Evolutionary conservation across 306 rosid species (phyloP), one percentile per base, ranked within the genome.

Genomic region (Luffa aegyptiaca): DNA sequence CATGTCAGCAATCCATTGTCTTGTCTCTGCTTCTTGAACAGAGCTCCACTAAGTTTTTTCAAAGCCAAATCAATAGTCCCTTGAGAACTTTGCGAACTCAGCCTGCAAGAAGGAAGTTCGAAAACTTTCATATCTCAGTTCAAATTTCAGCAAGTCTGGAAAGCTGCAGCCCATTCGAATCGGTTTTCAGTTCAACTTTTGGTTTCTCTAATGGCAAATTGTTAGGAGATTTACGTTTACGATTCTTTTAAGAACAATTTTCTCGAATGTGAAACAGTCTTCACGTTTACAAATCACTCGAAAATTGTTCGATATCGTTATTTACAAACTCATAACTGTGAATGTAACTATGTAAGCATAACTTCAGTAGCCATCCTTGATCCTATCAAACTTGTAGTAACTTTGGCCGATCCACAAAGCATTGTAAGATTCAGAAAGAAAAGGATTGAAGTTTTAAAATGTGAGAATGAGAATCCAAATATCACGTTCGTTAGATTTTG

Each of bases 71-170:
- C 62, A 94, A 80, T 84, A 90, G 81, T 88, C 97, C 85, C 91
- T 86, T 31, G 93, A 84, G 84, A 85, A 88, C 87, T 84, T 90
- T 44, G 85, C 88, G 68, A 90, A 36, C 85, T 92, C 97, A 0
- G 88, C 86, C 97, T 94, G 93, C 83, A 82, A 58, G 62, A 68
- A 81, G 62, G 49, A 72, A 70, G 72, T 81, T 71, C 42, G 61
- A 26, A 46, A 42, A 2, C 18, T 3, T 37, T 17, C 1, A 21
- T 70, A n/a, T 2, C 56, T 70, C 53, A 42, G 18, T 65, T 26
- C 31, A 26, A 26, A 26, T 26, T 26, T 26, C 31, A 26, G 31
- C 31, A 26, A 26, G 31, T 26, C 31, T 26, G 31, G 31, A 26
- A 26, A 26, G 31, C 31, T 74, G 46, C 62, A 44, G 17, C 18